Base-by-base conservation (phyloP, 2,329 filamentous ascomycete genomes). In the Cucurbitaria berberidis region DNA sequence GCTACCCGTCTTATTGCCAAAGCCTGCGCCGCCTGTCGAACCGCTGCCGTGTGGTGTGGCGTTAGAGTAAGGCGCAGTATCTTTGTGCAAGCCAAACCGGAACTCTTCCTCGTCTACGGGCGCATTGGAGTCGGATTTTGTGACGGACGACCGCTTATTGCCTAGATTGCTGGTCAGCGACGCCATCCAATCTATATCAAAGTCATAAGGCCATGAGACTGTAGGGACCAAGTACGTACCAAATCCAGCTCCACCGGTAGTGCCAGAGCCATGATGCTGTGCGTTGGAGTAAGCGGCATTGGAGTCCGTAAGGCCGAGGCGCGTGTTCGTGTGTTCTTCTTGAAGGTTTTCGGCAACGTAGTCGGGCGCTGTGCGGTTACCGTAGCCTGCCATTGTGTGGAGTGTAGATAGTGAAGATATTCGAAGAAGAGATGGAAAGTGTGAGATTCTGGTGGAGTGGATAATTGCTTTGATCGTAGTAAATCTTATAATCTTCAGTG, bases 1-100 rank as follows among this genome's bases (percentile, higher is more conserved):
- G 5, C 54, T 49, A 24, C 64, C 70, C 15, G 73, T 73, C 59
- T 77, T 77, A 45, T 77, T 77, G 32, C 76, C 75, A 43, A 68
- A 76, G 9, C 73, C 74, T 0, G 74, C 74, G 1, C 74, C 73
- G 5, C 64, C 72, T 2, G 68, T 71, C 0, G 60, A 64, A 1
- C 72, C 73, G 51, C 64, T 70, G 7, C 71, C 71, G 48, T 70
- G 66, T 8, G 52, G 57, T 8, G 53, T 63, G 10, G 57, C 57
- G 9, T 66, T 60, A 1, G 51, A 64, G 34, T 72, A 72, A 1
- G 69, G 67, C 11, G 60, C 56, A 5, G 62, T 63, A 11, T 69
- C 59, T 8, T 48, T 24, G 35, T 66, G 59, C 11, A 50, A 56
- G 9, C 57, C 67, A 49, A 67, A 68, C 22, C 63, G 60, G 29